A percentile compares a stretch with the other conserved stretches of the same genome.
Conservation (phyloP, 2,329 filamentous ascomycete genomes). For the Xylaria sp. region DNA sequence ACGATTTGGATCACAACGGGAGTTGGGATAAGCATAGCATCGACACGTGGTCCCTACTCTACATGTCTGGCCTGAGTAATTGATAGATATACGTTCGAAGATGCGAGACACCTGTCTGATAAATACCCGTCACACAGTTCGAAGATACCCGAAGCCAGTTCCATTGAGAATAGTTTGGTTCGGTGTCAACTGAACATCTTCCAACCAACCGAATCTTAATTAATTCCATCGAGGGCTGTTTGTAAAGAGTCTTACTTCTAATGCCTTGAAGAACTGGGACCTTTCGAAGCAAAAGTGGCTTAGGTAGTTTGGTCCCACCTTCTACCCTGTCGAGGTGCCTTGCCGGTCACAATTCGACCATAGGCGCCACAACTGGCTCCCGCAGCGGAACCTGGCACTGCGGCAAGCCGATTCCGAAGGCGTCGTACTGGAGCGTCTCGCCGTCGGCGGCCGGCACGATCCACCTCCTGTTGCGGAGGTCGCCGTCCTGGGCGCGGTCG, state of each 20-base stretch:
- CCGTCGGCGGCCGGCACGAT: conserved; percentile 30
- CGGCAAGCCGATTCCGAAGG: conserved; percentile 38
- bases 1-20: conserved; percentile 4
- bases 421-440: conserved; percentile 31
- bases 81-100: too few species aligned
- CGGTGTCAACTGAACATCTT: too few species aligned
- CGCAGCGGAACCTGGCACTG: conserved; percentile 34
- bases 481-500: conserved; percentile 38
- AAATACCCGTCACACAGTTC: background rate
- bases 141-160: background rate
- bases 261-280: too few species aligned
- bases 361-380: conserved; percentile 30
- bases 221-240: too few species aligned
- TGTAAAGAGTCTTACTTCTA: too few species aligned
- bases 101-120: too few species aligned
- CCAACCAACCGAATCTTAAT: too few species aligned
- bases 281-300: too few species aligned
- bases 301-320: background rate
- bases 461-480: conserved; percentile 41
- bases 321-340: background rate
- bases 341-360: background rate
- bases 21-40: conserved; percentile 13
- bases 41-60: background rate
- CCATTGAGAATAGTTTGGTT: background rate
- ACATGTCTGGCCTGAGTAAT: too few species aligned